Conservation (phyloP, 176 grass and related monocot genomes). For the Oryza nivara region DNA sequence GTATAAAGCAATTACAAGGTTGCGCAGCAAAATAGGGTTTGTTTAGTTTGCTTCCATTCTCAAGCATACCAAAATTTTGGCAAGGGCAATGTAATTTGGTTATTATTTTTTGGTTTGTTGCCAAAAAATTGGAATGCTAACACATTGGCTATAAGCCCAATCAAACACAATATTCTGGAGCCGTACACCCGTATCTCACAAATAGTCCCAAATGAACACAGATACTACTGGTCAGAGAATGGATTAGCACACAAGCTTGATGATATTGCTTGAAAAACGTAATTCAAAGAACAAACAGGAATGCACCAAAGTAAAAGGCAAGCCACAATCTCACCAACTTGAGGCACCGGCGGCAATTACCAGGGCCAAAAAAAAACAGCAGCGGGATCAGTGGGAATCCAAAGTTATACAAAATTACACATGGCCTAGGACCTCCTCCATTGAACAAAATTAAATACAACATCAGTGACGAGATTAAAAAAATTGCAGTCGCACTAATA, state of each 20-base stretch:
- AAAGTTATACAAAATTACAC: neutral
- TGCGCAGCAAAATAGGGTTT: neutral
- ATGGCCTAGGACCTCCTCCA: neutral
- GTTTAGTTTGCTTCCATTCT: too few relatives aligned
- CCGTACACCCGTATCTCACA: too few relatives aligned
- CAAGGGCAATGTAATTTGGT: too few relatives aligned
- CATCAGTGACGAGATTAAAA: neutral
- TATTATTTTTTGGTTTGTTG: too few relatives aligned
- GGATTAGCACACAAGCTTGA: neutral
- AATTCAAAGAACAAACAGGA: neutral
- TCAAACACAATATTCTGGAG: too few relatives aligned
- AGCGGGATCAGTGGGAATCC: neutral
- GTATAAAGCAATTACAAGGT: neutral
- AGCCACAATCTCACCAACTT: neutral
- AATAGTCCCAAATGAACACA: too few relatives aligned
- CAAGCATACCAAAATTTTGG: too few relatives aligned
- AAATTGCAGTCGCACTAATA: neutral
- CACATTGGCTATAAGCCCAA: too few relatives aligned
- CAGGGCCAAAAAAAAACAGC: neutral
- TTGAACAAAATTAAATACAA: neutral
- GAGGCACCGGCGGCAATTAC: neutral
- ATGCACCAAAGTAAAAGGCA: neutral
- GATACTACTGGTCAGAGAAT: neutral
- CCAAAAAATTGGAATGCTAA: too few relatives aligned
- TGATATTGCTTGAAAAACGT: neutral